Evolutionary conservation across 768 basidiomycete genomes (phyloP), one percentile per base, ranked within the genome.

Genomic region (Suillus lakei): DNA sequence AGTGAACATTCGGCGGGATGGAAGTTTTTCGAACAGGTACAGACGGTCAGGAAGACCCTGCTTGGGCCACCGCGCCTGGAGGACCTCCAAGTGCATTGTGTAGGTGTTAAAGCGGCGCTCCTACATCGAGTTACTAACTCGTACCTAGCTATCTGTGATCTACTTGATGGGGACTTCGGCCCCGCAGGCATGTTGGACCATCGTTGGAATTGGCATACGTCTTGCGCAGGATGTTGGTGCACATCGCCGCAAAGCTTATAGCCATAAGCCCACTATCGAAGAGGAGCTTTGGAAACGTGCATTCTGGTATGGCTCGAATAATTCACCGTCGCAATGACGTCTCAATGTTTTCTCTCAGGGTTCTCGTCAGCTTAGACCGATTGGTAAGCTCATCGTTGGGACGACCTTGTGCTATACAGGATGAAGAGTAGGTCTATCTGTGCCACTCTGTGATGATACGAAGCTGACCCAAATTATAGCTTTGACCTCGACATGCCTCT

Each of bases 41-140:
- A 89, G 61, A 81, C 86, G 65, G 81, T 89, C 61, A 83, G 86
- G 65, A 85, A 85, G 72, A 83, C 82, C 0, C 76, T 91, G 39
- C 80, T 90, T 23, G 80, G 85, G 0, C 82, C 84, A 15, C 85
- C 90, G 2, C 79, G 83, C 6, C 70, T 95, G 61, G 87, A 87
- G 71, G 91, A 93, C 69, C 77, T 96, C 28, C 93, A 96, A 72
- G 82, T 82, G 26, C 88, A 87, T 70, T 82, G 83, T 70, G 88
- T 89, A 72, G 64, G 85, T 77, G 32, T 55, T 4, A 4, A 65
- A 63, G 60, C 48, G 74, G 9, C 16, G 36, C 48, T 74, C 43
- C 1, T 38, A 41, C 32, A 30, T 6, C 44, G 3, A 7, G 21
- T 26, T 26, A 21, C 51, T 59, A n/a, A 59, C 10, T 26, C 28